These are phyloP conservation scores for Argentina anserina DNA, from an alignment of 306 rosid genomes.

Conservation along the genomic window DNA sequence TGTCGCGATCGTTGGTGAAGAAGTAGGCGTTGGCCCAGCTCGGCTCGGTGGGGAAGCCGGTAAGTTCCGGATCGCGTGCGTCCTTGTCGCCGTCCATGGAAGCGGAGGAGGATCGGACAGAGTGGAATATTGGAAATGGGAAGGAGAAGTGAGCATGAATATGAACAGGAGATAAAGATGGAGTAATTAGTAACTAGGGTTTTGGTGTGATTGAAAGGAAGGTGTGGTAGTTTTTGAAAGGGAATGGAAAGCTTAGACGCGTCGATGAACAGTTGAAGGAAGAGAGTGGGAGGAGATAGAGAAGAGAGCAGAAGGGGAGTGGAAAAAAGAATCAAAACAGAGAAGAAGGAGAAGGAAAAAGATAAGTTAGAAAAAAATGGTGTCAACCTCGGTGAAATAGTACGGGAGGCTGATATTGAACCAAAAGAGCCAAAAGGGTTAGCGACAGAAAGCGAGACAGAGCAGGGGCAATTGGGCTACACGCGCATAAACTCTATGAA, in stretches of 20 bases:
- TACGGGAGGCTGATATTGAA: constrained; percentile 50
- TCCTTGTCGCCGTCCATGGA: constrained; percentile 41
- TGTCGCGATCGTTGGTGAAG: constrained; percentile 40
- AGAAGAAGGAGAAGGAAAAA: constrained; percentile 15
- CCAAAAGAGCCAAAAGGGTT: background rate
- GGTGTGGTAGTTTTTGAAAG: constrained; percentile 52
- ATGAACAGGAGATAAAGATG: background rate
- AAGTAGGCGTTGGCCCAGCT: constrained; percentile 50
- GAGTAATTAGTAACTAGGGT: constrained; percentile 42
- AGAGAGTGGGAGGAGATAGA: constrained; percentile 1
- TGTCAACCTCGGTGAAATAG: constrained; percentile 38
- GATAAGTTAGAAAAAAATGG: constrained; percentile 59
- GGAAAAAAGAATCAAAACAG: constrained; percentile 1
- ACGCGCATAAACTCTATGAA: constrained; percentile 35
- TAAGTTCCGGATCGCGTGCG: constrained; percentile 37
- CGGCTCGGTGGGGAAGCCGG: constrained; percentile 41
- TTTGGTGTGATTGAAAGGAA: constrained; percentile 53
- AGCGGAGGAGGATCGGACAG: background rate
- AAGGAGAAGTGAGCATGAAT: constrained; percentile 9
- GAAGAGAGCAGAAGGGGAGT: constrained; percentile 1
- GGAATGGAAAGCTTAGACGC: constrained; percentile 51
- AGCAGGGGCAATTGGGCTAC: constrained; percentile 35
- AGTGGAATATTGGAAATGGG: constrained; percentile 14
- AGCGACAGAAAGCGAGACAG: background rate
- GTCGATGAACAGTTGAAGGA: constrained; percentile 42